These are phyloP conservation scores for Circinella minor DNA, from an alignment of 371 early-diverging fungal genomes.

Conservation along the genomic window DNA sequence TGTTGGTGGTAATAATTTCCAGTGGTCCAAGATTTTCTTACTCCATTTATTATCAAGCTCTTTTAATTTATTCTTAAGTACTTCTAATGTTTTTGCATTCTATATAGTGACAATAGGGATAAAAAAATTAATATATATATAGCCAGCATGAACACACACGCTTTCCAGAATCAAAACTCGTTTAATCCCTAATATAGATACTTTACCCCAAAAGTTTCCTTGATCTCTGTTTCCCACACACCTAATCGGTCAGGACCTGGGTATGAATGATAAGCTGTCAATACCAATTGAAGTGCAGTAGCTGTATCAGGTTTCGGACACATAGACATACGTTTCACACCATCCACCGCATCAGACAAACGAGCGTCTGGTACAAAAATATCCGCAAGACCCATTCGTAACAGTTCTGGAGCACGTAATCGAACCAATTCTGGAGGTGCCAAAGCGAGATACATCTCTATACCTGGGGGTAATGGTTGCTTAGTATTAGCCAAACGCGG, in stretches of 20 bases:
- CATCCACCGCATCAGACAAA: constrained; percentile 41
- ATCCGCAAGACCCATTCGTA: constrained; percentile 55
- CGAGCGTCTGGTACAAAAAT: constrained; percentile 58
- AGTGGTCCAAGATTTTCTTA: constrained; percentile 32
- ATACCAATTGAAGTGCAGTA: constrained; percentile 48
- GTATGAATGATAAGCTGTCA: constrained; percentile 52
- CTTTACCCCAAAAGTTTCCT: constrained; percentile 56
- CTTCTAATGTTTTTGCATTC: constrained; percentile 29
- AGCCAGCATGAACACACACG: too few species aligned
- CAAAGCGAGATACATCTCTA: constrained; percentile 53
- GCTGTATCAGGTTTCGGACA: constrained; percentile 51
- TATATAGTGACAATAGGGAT: constrained; percentile 7
- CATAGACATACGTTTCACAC: constrained; percentile 37
- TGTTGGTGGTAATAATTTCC: constrained; percentile 33
- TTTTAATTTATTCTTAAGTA: constrained; percentile 25
- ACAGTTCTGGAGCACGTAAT: constrained; percentile 58
- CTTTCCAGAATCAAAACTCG: too few species aligned
- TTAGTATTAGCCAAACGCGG: constrained; percentile 24
- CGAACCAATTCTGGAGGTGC: constrained; percentile 46
- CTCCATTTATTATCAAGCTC: constrained; percentile 33
- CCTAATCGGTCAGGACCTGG: constrained; percentile 61
- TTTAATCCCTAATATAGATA: background rate
- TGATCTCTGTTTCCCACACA: constrained; percentile 57
- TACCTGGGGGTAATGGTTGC: constrained; percentile 35
- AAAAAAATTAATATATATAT: background rate